Evolutionary conservation across 2,329 filamentous ascomycete genomes (phyloP).

Genomic region (Ceratocystis huliohia): DNA sequence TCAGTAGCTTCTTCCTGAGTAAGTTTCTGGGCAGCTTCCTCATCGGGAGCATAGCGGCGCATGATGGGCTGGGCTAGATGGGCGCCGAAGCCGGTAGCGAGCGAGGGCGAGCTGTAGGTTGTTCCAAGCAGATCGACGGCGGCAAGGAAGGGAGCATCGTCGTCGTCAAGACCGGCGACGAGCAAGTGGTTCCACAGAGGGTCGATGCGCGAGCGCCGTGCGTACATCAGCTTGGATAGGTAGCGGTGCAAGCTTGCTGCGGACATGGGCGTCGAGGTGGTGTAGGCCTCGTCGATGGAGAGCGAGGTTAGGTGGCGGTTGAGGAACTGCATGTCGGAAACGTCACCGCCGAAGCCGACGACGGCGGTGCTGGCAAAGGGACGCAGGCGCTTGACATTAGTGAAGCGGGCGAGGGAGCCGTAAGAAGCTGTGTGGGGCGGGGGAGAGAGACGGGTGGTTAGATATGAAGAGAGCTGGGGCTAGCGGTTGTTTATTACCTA

Average conservation of each 20-base stretch:
- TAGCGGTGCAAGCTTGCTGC: conserved; percentile 96
- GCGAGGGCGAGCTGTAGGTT: conserved; percentile 72
- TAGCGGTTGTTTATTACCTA: conserved; percentile 46
- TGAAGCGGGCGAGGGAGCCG: conserved; percentile 91
- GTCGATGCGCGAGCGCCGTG: conserved; percentile 87
- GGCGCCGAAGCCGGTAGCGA: conserved; percentile 87
- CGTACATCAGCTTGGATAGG: conserved; percentile 90
- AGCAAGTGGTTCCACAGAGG: conserved; percentile 94
- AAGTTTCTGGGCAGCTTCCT: conserved; percentile 59
- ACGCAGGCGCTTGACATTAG: conserved; percentile 88
- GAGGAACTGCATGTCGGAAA: conserved; percentile 98
- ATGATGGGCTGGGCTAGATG: conserved; percentile 89
- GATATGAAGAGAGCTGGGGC: neutral
- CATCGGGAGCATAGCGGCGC: conserved; percentile 70
- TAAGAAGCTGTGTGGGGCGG: conserved; percentile 62
- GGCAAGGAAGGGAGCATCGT: conserved; percentile 75
- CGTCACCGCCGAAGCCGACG: conserved; percentile 89
- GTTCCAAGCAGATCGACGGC: conserved; percentile 86
- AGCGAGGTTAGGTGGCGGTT: conserved; percentile 81
- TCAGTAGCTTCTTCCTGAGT: conserved; percentile 66
- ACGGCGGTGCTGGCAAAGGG: conserved; percentile 73
- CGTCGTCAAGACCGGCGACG: conserved; percentile 74
- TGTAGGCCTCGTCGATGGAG: conserved; percentile 80
- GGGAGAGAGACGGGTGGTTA: neutral
- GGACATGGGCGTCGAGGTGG: conserved; percentile 45